Conservation (phyloP, 2,329 filamentous ascomycete genomes). For the Fusarium camptoceras region DNA sequence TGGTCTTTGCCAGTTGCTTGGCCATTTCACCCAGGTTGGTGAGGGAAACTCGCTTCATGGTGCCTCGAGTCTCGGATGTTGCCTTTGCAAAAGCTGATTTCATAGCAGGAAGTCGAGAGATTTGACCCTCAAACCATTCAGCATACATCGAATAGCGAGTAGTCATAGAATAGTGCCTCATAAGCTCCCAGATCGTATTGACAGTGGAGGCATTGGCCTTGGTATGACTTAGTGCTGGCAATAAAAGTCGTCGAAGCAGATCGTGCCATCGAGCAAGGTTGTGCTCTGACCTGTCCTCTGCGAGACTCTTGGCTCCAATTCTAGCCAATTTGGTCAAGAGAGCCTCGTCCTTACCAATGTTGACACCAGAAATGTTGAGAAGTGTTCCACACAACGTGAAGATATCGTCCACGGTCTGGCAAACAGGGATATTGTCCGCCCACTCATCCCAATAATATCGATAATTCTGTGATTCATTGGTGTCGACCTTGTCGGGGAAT, state of each 20-base stretch:
- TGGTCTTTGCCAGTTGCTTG: slow-evolving; percentile 89
- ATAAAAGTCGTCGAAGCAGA: slow-evolving; percentile 83
- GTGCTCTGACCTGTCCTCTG: slow-evolving; percentile 73
- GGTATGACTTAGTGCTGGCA: slow-evolving; percentile 88
- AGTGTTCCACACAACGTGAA: slow-evolving; percentile 88
- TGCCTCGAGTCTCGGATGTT: slow-evolving; percentile 81
- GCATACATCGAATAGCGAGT: slow-evolving; percentile 89
- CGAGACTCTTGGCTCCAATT: slow-evolving; percentile 82
- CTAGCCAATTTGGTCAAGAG: slow-evolving; percentile 85
- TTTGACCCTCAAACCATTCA: slow-evolving; percentile 88
- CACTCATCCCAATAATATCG: slow-evolving; percentile 98
- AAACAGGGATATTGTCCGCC: slow-evolving; percentile 92
- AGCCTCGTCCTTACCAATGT: slow-evolving; percentile 85
- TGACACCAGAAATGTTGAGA: slow-evolving; percentile 86
- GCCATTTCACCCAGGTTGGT: slow-evolving; percentile 90
- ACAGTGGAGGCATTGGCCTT: slow-evolving; percentile 86
- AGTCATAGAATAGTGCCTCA: slow-evolving; percentile 80
- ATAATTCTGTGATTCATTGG: slow-evolving; percentile 81
- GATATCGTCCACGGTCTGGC: slow-evolving; percentile 89
- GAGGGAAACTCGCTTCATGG: slow-evolving; percentile 89
- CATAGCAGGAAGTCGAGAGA: slow-evolving; percentile 81
- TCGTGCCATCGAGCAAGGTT: slow-evolving; percentile 87
- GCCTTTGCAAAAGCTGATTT: slow-evolving; percentile 82
- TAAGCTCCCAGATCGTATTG: slow-evolving; percentile 86
- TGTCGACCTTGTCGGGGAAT: slow-evolving; percentile 80